phyloP scores from a whole-genome alignment of 768 basidiomycete species.

The Rhizopogon vinicolor region DNA sequence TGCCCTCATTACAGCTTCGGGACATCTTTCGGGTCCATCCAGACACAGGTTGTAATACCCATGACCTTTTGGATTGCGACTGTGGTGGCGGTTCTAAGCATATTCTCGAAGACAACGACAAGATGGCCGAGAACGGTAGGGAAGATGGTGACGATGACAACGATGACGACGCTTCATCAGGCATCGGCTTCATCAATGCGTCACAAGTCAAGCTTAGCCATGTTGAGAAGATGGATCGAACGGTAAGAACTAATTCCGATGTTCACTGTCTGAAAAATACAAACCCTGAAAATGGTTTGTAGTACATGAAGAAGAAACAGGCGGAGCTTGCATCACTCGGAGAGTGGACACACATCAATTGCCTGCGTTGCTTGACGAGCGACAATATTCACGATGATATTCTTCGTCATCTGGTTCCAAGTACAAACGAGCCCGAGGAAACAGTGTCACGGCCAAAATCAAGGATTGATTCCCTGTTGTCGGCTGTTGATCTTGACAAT shows the following conservation, averaged over 20 bases:
- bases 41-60: slow-evolving; percentile 82
- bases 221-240: slow-evolving; percentile 44
- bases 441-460: slow-evolving; percentile 17
- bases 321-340: slow-evolving; percentile 65
- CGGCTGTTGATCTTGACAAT: slow-evolving; percentile 46
- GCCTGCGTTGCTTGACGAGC: slow-evolving; percentile 41
- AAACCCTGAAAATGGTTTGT: slow-evolving; percentile 1
- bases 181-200: slow-evolving; percentile 58
- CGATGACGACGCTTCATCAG: slow-evolving; percentile 23
- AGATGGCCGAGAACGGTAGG: neutral
- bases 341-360: slow-evolving; percentile 85
- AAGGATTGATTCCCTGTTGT: slow-evolving; percentile 29
- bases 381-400: slow-evolving; percentile 62
- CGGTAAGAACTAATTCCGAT: slow-evolving; percentile 33
- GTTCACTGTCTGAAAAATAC: neutral
- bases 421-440: slow-evolving; percentile 9
- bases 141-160: slow-evolving; percentile 15
- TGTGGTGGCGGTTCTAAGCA: slow-evolving; percentile 39
- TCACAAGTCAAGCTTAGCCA: slow-evolving; percentile 51
- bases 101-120: neutral
- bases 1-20: slow-evolving; percentile 52
- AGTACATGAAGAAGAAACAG: slow-evolving; percentile 70
- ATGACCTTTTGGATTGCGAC: slow-evolving; percentile 82
- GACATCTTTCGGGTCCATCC: slow-evolving; percentile 89
- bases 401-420: slow-evolving; percentile 42